Evolutionary conservation across 23 red algal genomes (phyloP).

Genomic region (Gracilaria domingensis): DNA sequence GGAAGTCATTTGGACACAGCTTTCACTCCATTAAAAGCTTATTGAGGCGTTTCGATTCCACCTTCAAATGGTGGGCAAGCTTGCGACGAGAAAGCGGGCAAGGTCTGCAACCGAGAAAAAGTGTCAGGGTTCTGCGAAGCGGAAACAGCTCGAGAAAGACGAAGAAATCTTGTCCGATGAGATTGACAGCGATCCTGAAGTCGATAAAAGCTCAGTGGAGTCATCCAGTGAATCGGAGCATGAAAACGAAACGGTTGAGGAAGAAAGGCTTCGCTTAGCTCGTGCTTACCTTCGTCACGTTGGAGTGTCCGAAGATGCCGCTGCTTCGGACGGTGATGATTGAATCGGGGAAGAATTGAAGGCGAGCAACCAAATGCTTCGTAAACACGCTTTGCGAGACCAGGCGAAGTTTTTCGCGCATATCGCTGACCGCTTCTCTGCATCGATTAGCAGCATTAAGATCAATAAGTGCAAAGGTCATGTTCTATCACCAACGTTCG

Average conservation of each 20-base stretch:
- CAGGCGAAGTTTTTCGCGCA: conserved; percentile 31
- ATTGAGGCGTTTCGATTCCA: neutral
- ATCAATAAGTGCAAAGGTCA: conserved; percentile 47
- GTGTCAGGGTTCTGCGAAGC: neutral
- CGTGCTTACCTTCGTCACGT: conserved; percentile 59
- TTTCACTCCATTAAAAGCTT: neutral
- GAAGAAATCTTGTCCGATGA: conserved; percentile 49
- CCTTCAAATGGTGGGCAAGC: neutral
- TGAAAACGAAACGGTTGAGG: conserved; percentile 64
- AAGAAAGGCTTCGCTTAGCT: conserved; percentile 60
- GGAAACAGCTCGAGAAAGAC: conserved; percentile 29
- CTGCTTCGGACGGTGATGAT: conserved; percentile 30
- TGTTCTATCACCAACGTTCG: conserved; percentile 57
- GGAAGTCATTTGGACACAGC: too few relatives aligned
- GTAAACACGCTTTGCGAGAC: conserved; percentile 37
- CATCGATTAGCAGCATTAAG: conserved; percentile 8
- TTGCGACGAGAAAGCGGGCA: conserved; percentile 3
- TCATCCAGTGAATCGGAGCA: conserved; percentile 24
- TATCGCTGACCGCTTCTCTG: conserved; percentile 36
- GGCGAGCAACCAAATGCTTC: conserved; percentile 28
- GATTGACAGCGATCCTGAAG: conserved; percentile 23
- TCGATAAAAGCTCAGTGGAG: neutral
- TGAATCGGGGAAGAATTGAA: neutral
- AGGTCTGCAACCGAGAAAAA: neutral
- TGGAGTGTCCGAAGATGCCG: conserved; percentile 62